A percentile compares a stretch with the other conserved stretches of the same genome.
These are phyloP conservation scores for Russula olivacea DNA, from an alignment of 768 basidiomycete species.

Conservation along the genomic window DNA sequence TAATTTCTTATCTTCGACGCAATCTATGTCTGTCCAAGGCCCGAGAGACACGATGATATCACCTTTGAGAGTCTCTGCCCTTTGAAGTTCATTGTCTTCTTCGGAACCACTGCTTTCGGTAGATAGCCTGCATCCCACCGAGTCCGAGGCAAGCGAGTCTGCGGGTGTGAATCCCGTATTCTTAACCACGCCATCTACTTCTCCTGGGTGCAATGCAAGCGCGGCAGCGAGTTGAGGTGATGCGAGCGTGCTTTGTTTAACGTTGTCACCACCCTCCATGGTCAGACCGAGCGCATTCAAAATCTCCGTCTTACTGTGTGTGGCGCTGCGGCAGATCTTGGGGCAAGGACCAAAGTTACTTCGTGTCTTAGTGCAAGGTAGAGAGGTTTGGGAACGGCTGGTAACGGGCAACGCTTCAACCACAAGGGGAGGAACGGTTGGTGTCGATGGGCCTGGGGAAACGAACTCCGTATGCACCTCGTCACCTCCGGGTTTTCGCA, in stretches of 20 bases:
- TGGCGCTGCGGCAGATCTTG: too few relatives aligned
- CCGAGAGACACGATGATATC: conserved; percentile 9
- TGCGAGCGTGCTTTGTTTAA: neutral
- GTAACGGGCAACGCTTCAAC: neutral
- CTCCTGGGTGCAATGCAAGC: conserved; percentile 4
- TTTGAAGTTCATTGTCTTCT: conserved; percentile 11
- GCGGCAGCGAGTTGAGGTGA: conserved; percentile 13
- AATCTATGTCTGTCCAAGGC: neutral
- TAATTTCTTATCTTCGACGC: conserved; percentile 6
- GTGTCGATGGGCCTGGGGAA: neutral
- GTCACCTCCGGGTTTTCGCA: neutral
- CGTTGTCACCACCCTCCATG: neutral
- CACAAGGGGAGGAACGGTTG: neutral
- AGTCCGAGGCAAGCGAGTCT: conserved; percentile 10
- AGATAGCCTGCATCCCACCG: conserved; percentile 2
- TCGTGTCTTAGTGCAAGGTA: neutral
- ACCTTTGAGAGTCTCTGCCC: conserved; percentile 6
- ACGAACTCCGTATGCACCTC: neutral
- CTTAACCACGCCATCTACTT: neutral
- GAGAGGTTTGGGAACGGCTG: neutral
- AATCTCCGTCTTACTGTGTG: neutral
- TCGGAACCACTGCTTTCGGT: conserved; percentile 15
- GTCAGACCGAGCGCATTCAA: conserved; percentile 6
- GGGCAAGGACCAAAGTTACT: neutral
- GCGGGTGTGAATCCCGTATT: neutral